These are phyloP conservation scores for Zygosaccharomyces pseudobailii DNA, from an alignment of 1,139 yeast genomes.

Conservation along the genomic window DNA sequence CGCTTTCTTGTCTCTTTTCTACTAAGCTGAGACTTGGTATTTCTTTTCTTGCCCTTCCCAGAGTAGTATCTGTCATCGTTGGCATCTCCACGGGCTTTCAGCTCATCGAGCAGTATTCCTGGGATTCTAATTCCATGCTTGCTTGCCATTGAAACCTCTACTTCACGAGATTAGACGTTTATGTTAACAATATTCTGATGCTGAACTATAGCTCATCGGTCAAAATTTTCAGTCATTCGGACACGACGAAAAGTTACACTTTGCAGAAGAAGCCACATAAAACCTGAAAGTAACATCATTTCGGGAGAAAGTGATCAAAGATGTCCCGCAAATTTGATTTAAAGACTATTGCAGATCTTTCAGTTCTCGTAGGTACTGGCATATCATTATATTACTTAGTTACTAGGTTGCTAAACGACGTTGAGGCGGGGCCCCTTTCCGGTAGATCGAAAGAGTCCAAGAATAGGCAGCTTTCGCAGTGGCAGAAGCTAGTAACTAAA, in stretches of 20 bases:
- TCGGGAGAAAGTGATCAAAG: neutral
- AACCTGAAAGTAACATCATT: neutral
- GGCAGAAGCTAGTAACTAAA: slow-evolving; percentile 51
- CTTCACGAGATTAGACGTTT: neutral
- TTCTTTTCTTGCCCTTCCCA: slow-evolving; percentile 20
- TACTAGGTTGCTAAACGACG: slow-evolving; percentile 47
- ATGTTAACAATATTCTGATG: slow-evolving; percentile 6
- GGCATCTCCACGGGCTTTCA: slow-evolving; percentile 45
- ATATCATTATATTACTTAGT: slow-evolving; percentile 70
- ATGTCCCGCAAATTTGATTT: slow-evolving; percentile 46
- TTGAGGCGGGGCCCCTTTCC: slow-evolving; percentile 46
- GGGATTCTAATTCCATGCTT: slow-evolving; percentile 54
- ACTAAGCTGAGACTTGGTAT: slow-evolving; percentile 16
- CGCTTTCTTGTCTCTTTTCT: slow-evolving; percentile 34
- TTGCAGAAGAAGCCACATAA: neutral
- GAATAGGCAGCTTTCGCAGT: slow-evolving; percentile 59
- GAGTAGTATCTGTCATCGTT: slow-evolving; percentile 25
- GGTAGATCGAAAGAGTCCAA: slow-evolving; percentile 60
- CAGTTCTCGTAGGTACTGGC: slow-evolving; percentile 77
- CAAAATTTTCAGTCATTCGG: slow-evolving; percentile 5
- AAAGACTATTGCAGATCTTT: slow-evolving; percentile 58
- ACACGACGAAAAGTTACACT: neutral
- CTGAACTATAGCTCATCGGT: slow-evolving; percentile 13
- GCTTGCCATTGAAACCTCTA: slow-evolving; percentile 9
- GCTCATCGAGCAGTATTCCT: slow-evolving; percentile 59